Conservation (phyloP, 345 rosid genomes). For the Rhodamnia argentea region DNA sequence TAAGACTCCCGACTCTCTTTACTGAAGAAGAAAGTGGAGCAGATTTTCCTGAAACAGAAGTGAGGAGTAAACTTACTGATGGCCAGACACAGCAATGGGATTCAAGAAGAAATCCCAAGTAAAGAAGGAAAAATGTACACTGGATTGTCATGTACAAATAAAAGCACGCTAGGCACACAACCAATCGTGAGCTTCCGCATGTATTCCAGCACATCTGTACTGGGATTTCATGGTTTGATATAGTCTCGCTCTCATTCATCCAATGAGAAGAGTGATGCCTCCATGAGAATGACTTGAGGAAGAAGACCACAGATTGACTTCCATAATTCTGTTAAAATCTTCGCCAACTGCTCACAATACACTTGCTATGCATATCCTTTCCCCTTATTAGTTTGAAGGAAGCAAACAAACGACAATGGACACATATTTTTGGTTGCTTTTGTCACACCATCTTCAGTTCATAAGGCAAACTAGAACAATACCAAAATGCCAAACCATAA, state of each 20-base stretch:
- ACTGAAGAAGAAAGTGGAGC: constrained; percentile 34
- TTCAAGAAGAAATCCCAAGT: background rate
- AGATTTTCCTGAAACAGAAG: constrained; percentile 46
- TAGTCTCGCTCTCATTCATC: background rate
- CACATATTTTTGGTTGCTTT: background rate
- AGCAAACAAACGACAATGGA: background rate
- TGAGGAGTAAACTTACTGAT: background rate
- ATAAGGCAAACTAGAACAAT: background rate
- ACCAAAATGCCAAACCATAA: background rate
- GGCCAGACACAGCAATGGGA: background rate
- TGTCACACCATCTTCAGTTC: background rate
- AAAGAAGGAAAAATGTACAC: background rate
- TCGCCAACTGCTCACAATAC: background rate
- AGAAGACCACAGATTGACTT: background rate
- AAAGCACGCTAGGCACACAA: background rate
- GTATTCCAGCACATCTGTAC: background rate
- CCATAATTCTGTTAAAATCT: background rate
- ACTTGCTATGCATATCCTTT: background rate
- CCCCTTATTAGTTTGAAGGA: background rate
- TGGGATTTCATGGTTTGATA: background rate
- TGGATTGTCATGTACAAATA: background rate
- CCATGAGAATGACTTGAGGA: background rate
- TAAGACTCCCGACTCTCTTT: constrained; percentile 51
- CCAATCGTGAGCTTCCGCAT: background rate
- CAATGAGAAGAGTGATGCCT: background rate